Conservation (phyloP, 768 basidiomycete genomes). For the Suillus decipiens region DNA sequence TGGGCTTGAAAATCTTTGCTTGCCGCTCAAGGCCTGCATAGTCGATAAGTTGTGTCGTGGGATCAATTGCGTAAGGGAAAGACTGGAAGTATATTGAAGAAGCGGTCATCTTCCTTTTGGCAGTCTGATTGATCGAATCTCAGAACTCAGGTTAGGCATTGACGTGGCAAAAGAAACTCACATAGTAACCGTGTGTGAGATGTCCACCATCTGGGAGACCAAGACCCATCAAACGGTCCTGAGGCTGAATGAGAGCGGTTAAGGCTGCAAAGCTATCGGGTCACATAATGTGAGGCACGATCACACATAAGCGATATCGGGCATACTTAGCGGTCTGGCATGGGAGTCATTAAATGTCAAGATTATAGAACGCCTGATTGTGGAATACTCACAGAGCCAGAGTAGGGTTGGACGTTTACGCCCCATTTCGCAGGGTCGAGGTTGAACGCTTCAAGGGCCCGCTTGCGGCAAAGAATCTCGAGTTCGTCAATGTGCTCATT, state of each 20-base stretch:
- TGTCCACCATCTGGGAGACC: slow-evolving; percentile 98
- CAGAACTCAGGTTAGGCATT: background rate
- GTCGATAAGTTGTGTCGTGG: slow-evolving; percentile 86
- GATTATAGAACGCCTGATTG: slow-evolving; percentile 18
- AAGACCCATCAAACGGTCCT: slow-evolving; percentile 98
- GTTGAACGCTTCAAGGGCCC: slow-evolving; percentile 94
- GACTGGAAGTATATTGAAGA: slow-evolving; percentile 99
- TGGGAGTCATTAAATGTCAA: slow-evolving; percentile 8
- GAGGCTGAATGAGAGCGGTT: slow-evolving; percentile 93
- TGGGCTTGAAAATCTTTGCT: slow-evolving; percentile 94
- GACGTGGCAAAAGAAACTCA: slow-evolving; percentile 36
- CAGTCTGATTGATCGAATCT: slow-evolving; percentile 55
- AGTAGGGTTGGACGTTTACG: slow-evolving; percentile 99
- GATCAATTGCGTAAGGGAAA: slow-evolving; percentile 86
- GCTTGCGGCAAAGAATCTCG: slow-evolving; percentile 91
- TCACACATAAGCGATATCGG: background rate
- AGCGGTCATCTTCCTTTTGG: slow-evolving; percentile 99
- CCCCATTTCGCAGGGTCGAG: slow-evolving; percentile 94
- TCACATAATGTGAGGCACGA: slow-evolving; percentile 15
- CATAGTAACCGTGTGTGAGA: slow-evolving; percentile 96
- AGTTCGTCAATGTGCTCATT: slow-evolving; percentile 99
- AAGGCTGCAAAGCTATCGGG: slow-evolving; percentile 87
- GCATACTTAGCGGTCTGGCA: slow-evolving; percentile 84
- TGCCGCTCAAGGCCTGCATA: slow-evolving; percentile 79
- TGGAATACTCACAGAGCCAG: slow-evolving; percentile 68